phyloP scores from a whole-genome alignment of 768 basidiomycete genomes.

The Clathrus columnatus region DNA sequence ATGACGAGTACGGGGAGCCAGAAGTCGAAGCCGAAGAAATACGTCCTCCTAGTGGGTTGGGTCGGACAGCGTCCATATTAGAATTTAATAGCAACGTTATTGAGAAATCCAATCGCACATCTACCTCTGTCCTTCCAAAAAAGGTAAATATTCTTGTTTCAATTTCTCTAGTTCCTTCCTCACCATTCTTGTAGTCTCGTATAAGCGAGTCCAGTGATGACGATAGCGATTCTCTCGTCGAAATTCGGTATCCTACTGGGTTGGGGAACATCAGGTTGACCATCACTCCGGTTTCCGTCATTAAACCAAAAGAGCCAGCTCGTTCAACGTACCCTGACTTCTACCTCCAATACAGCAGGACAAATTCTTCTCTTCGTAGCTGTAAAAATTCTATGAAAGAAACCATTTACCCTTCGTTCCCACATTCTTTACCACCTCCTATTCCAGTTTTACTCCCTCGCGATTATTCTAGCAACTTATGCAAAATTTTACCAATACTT shows the following conservation, averaged over 20 bases:
- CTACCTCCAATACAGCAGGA: background rate
- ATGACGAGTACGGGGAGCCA: slow-evolving; percentile 7
- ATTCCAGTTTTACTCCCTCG: too few relatives aligned
- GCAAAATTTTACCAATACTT: background rate
- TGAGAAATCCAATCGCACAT: background rate
- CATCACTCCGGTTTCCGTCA: background rate
- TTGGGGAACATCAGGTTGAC: slow-evolving; percentile 5
- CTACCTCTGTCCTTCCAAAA: background rate
- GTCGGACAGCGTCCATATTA: background rate
- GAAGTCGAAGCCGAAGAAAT: slow-evolving; percentile 10
- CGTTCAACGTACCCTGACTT: slow-evolving; percentile 8
- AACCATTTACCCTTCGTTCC: background rate
- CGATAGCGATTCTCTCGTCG: background rate
- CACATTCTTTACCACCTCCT: background rate
- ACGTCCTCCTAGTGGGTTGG: slow-evolving; percentile 8
- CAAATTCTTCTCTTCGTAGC: background rate
- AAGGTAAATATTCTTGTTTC: background rate
- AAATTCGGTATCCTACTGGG: slow-evolving; percentile 10
- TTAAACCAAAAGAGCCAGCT: background rate
- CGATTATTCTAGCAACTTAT: background rate
- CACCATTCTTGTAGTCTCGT: background rate
- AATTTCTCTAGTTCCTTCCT: background rate
- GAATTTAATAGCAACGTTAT: background rate
- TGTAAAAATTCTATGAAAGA: background rate
- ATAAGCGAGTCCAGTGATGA: background rate